A percentile compares a stretch with the other conserved stretches of the same genome.
These are phyloP conservation scores for Tolypocladium tundrense DNA, from an alignment of 2,329 filamentous ascomycete genomes.

Conservation along the genomic window DNA sequence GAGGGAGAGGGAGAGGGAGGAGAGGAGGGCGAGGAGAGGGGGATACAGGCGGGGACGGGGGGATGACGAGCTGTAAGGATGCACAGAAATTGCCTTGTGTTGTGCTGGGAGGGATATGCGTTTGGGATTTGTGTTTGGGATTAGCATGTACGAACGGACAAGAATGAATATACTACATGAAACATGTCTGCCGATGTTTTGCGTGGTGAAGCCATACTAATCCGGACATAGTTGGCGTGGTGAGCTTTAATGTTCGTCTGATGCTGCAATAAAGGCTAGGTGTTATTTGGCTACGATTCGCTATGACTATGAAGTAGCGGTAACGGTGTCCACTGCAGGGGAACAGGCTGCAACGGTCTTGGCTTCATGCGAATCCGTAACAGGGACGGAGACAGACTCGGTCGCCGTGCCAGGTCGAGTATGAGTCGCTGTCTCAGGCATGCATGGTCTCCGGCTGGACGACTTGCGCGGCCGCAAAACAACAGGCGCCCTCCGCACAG, in stretches of 20 bases:
- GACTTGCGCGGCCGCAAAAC: no score
- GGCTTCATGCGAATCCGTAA: not conserved
- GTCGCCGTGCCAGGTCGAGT: not conserved
- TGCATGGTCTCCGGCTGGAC: not conserved
- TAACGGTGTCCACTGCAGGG: no score
- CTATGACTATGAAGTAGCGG: no score
- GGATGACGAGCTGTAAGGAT: constrained; percentile 13
- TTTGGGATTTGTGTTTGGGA: not conserved
- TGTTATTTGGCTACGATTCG: no score
- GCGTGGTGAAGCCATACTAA: no score
- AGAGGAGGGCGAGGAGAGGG: constrained; percentile 22
- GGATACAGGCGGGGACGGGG: constrained; percentile 23
- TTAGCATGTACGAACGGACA: not conserved
- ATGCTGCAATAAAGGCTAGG: no score
- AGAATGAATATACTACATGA: not conserved
- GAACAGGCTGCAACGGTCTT: no score
- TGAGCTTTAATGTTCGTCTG: no score
- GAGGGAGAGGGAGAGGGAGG: constrained; percentile 22
- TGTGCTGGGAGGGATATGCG: not conserved
- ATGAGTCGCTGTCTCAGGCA: not conserved
- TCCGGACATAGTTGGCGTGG: no score
- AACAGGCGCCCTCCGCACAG: no score
- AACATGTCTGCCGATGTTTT: no score
- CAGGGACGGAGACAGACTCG: not conserved
- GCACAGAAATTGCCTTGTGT: not conserved